Evolutionary conservation across 345 rosid genomes (phyloP).

Genomic region (Brassica juncea): DNA sequence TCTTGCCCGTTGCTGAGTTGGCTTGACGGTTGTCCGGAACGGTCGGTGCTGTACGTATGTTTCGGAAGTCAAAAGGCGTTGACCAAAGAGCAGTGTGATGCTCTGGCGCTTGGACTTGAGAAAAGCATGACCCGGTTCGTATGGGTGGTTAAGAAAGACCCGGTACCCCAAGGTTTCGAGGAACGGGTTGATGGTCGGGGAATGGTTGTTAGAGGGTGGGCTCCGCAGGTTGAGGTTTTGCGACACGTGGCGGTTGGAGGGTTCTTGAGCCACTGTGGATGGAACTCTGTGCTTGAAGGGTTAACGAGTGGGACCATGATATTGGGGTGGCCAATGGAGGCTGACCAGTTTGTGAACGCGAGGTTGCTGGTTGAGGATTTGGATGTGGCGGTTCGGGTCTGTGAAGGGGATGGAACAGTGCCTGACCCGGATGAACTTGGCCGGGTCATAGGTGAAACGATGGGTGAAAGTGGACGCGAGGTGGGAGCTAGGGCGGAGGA

Average conservation of each 20-base stretch:
- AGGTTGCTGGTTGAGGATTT: conserved; percentile 56
- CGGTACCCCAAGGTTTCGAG: conserved; percentile 51
- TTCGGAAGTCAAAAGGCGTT: conserved; percentile 67
- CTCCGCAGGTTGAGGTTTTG: conserved; percentile 54
- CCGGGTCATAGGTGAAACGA: conserved; percentile 32
- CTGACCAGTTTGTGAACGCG: conserved; percentile 44
- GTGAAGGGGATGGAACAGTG: conserved; percentile 53
- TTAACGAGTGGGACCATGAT: conserved; percentile 50
- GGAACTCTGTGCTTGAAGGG: conserved; percentile 52
- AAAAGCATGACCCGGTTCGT: conserved; percentile 24
- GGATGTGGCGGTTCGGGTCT: conserved; percentile 52
- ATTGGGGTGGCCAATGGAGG: conserved; percentile 69
- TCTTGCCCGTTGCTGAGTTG: conserved; percentile 37
- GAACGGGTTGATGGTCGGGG: conserved; percentile 51
- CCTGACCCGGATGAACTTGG: conserved; percentile 55
- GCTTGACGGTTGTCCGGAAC: conserved; percentile 58
- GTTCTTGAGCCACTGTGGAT: conserved; percentile 58
- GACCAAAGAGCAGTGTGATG: conserved; percentile 43
- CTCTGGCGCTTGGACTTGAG: conserved; percentile 8
- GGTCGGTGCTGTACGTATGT: conserved; percentile 62
- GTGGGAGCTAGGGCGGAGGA: conserved; percentile 3
- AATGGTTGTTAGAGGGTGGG: conserved; percentile 55
- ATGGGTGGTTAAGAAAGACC: conserved; percentile 36
- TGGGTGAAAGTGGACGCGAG: conserved; percentile 25
- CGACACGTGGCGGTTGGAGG: conserved; percentile 58